Evolutionary conservation across 768 basidiomycete species (phyloP), one percentile per base, ranked within the genome.

Genomic region (Xerocomus brunneocitrinus): DNA sequence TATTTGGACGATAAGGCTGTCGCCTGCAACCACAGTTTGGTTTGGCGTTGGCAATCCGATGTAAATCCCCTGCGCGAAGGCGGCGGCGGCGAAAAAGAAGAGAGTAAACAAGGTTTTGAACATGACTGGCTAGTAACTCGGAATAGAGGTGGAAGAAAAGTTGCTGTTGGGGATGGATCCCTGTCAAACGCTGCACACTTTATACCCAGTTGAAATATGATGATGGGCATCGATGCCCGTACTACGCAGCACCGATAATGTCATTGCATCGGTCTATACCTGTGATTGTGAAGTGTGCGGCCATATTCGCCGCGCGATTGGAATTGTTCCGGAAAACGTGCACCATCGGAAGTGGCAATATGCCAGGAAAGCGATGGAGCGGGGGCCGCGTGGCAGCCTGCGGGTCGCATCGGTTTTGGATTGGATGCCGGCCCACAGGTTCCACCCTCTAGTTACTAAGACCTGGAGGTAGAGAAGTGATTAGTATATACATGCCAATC

Each of bases 1-100:
- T 7, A 83, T 60, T 55, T 79, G 74, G 3, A 82, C 75, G 4
- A 63, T 72, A 31, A 82, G 38, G 10, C 60, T 58, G 7, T 55
- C 60, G 5, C 81, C 80, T 28, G 74, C 56, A 8, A 35, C 46
- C 9, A 81, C 69, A 10, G 61, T 59, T 5, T 66, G 57, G 5
- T 60, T 41, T 22, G 6, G 9, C 1, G 31, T 27, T 2, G 82
- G 81, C 22, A 62, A 62, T 8, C 74, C 74, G 34, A 84, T 77
- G 13, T 14, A 25, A 4, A 67, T 69, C 8, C 53, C 52, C 54
- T 83, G 82, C 5, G 76, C 79, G 38, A 76, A 59, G 30, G 67
- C 73, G 19, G 66, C 46, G 16, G 69, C 58, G 28, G 66, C 62
- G 16, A 78, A 61, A 43, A 76, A 43, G 22, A 67, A 55, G 31